phyloP scores from a whole-genome alignment of 2,329 filamentous ascomycete species.

The Hymenotorrendiella dingleyae region DNA sequence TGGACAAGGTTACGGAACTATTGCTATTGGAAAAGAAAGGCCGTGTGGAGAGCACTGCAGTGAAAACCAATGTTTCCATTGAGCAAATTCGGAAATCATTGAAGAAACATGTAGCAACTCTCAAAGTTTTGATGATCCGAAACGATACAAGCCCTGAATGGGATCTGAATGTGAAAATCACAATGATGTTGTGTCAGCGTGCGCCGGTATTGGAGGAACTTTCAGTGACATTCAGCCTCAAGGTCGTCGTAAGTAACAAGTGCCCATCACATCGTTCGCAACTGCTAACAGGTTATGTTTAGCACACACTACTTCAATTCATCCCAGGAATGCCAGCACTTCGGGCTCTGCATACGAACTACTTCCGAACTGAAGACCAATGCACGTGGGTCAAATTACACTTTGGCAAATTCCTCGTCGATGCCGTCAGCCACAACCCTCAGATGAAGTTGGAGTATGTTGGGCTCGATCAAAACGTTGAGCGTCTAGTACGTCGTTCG shows the following conservation, averaged over 20 bases:
- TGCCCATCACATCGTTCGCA: neutral
- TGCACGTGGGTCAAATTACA: constrained; percentile 52
- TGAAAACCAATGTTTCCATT: constrained; percentile 44
- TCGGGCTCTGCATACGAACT: constrained; percentile 49
- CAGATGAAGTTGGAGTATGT: constrained; percentile 53
- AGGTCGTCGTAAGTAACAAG: constrained; percentile 44
- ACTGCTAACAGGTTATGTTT: neutral
- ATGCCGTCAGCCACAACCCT: constrained; percentile 50
- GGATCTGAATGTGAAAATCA: constrained; percentile 51
- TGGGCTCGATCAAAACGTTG: constrained; percentile 44
- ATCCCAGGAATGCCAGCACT: constrained; percentile 43
- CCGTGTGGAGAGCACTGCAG: constrained; percentile 47
- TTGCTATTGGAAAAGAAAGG: constrained; percentile 51
- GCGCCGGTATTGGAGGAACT: constrained; percentile 49
- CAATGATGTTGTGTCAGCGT: constrained; percentile 46
- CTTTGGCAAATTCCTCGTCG: constrained; percentile 52
- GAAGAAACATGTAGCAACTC: constrained; percentile 48
- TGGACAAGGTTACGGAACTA: constrained; percentile 50
- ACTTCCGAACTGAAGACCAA: constrained; percentile 49
- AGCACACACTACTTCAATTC: constrained; percentile 54
- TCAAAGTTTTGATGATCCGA: constrained; percentile 55
- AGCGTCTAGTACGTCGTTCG: constrained; percentile 38
- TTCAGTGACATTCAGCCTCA: constrained; percentile 48
- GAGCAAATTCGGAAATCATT: constrained; percentile 55
- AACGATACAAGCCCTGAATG: constrained; percentile 48